A percentile compares a stretch with the other conserved stretches of the same genome.
Conservation (phyloP, 352 stramenopile genomes). For the Phytopythium montanum region DNA sequence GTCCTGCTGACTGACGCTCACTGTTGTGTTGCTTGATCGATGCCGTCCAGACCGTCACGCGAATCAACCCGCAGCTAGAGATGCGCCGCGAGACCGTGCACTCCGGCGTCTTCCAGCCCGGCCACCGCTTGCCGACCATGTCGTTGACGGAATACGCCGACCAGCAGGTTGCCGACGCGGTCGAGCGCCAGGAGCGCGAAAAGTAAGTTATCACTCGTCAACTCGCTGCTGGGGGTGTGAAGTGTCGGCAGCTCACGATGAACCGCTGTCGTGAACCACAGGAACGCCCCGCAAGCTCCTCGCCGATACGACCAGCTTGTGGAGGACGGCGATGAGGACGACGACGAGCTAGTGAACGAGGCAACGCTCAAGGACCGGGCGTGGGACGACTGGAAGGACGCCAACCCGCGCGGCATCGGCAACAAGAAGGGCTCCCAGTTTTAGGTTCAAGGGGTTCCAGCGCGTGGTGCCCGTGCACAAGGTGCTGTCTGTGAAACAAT, state of each 20-base stretch:
- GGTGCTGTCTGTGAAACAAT: background rate
- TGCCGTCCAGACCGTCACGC: constrained; percentile 70
- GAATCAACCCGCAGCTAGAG: constrained; percentile 83
- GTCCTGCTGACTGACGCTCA: background rate
- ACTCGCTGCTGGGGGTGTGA: background rate
- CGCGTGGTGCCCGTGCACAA: background rate
- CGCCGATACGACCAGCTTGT: constrained; percentile 93
- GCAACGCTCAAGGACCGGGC: constrained; percentile 90
- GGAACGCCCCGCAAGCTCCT: constrained; percentile 48
- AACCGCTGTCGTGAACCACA: constrained; percentile 16
- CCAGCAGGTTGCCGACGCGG: constrained; percentile 81
- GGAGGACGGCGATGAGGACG: constrained; percentile 94
- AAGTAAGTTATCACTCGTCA: constrained; percentile 15
- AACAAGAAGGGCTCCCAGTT: constrained; percentile 96
- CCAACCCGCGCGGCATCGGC: constrained; percentile 93
- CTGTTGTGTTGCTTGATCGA: background rate
- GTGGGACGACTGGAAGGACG: constrained; percentile 98
- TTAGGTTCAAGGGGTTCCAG: constrained; percentile 34
- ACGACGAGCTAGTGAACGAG: constrained; percentile 90
- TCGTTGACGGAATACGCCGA: constrained; percentile 93
- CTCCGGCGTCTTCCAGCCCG: constrained; percentile 92
- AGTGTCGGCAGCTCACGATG: background rate
- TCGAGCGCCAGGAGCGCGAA: constrained; percentile 81
- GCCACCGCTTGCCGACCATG: constrained; percentile 96
- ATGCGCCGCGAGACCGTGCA: constrained; percentile 87